phyloP scores from a whole-genome alignment of 345 rosid species.

The Kernera saxatilis region DNA sequence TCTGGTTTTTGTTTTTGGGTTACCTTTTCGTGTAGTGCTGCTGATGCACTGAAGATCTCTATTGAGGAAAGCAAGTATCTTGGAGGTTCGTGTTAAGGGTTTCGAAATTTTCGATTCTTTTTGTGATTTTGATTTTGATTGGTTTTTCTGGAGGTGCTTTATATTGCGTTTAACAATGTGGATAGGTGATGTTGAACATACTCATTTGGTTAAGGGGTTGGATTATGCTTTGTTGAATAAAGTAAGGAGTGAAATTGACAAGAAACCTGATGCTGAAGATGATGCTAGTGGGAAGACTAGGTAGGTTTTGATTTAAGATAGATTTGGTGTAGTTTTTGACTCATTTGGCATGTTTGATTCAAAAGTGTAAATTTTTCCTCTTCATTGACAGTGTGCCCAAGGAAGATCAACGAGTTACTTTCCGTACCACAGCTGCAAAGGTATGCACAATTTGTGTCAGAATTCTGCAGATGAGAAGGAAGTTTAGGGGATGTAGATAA shows the following conservation, averaged over 20 bases:
- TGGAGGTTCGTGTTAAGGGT: slow-evolving; percentile 60
- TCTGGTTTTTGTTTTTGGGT: neutral
- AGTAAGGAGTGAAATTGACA: slow-evolving; percentile 88
- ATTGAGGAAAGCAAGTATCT: slow-evolving; percentile 99
- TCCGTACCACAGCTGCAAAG: slow-evolving; percentile 88
- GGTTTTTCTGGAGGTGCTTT: neutral
- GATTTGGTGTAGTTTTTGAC: neutral
- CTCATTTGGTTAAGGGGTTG: slow-evolving; percentile 96
- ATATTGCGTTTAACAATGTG: neutral
- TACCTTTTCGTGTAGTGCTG: slow-evolving; percentile 34
- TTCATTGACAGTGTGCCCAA: slow-evolving; percentile 43
- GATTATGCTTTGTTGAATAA: slow-evolving; percentile 90
- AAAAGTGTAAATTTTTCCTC: neutral
- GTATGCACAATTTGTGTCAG: slow-evolving; percentile 25
- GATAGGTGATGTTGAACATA: slow-evolving; percentile 92
- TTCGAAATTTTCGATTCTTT: neutral
- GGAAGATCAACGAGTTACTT: slow-evolving; percentile 74
- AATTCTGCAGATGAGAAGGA: neutral
- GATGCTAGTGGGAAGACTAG: slow-evolving; percentile 62
- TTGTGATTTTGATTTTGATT: neutral
- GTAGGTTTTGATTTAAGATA: slow-evolving; percentile 22
- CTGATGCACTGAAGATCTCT: slow-evolving; percentile 78
- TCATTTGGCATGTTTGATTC: neutral
- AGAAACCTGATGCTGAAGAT: slow-evolving; percentile 75
- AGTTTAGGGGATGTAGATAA: neutral